Evolutionary conservation across 805 yeast species (phyloP).

Genomic region (Groenewaldozyma tartarivorans): DNA sequence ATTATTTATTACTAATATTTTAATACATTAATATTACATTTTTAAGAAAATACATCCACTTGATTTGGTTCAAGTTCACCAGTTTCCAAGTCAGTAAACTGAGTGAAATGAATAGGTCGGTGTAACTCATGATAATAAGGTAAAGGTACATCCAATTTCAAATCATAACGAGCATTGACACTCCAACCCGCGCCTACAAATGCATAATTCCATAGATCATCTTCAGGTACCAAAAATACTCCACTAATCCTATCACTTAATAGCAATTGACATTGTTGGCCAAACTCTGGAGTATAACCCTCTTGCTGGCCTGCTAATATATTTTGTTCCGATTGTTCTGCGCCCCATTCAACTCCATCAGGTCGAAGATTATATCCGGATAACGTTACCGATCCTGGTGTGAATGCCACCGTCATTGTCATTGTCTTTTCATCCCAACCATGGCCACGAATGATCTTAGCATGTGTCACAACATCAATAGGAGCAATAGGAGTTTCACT

Average conservation of each 20-base stretch:
- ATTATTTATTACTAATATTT: too few relatives aligned
- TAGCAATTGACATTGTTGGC: conserved; percentile 55
- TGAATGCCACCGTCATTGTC: conserved; percentile 57
- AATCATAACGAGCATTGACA: conserved; percentile 43
- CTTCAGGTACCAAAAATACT: conserved; percentile 75
- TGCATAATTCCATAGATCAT: conserved; percentile 81
- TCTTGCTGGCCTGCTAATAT: conserved; percentile 45
- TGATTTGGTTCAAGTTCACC: conserved; percentile 52
- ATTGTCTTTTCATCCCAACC: conserved; percentile 30
- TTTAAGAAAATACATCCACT: conserved; percentile 49
- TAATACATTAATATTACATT: neutral
- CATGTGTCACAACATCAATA: conserved; percentile 56
- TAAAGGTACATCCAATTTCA: conserved; percentile 71
- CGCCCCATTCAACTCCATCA: conserved; percentile 76
- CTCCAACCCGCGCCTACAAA: conserved; percentile 83
- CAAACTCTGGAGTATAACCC: conserved; percentile 56
- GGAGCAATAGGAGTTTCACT: conserved; percentile 55
- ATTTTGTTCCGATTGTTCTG: conserved; percentile 39
- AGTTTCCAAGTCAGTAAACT: conserved; percentile 51
- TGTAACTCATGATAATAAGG: conserved; percentile 80
- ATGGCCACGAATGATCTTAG: conserved; percentile 29
- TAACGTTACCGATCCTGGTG: conserved; percentile 78
- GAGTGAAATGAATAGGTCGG: conserved; percentile 77
- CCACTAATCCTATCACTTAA: conserved; percentile 72
- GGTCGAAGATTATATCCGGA: conserved; percentile 51